Evolutionary conservation across 2,329 filamentous ascomycete species (phyloP).

Genomic region (Aspergillus versicolor): DNA sequence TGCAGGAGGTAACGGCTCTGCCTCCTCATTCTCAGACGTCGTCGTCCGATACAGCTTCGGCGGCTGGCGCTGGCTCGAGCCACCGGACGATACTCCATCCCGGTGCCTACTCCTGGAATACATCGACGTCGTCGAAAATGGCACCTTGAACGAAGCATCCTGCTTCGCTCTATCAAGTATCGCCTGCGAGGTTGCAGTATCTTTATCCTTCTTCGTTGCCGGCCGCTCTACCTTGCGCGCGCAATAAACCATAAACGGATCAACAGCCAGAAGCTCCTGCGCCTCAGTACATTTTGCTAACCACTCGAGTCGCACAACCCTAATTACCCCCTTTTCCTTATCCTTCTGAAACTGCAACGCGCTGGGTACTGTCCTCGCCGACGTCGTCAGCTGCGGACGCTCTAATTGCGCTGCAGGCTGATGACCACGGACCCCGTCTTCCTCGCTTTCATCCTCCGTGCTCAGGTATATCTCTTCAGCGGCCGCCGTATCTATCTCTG

Average conservation of each 20-base stretch:
- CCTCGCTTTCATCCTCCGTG: constrained; percentile 32
- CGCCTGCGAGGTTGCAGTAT: constrained; percentile 16
- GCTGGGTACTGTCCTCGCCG: neutral
- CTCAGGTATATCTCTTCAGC: constrained; percentile 28
- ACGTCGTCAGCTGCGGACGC: neutral
- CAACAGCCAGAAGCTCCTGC: constrained; percentile 45
- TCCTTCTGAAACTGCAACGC: neutral
- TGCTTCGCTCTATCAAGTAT: constrained; percentile 58
- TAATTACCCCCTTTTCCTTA: constrained; percentile 36
- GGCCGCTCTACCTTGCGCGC: constrained; percentile 46
- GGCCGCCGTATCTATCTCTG: neutral
- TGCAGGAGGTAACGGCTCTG: constrained; percentile 58
- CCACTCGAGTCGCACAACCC: constrained; percentile 57
- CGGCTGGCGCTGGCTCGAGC: constrained; percentile 29
- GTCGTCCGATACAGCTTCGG: constrained; percentile 63
- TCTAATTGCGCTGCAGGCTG: constrained; percentile 11
- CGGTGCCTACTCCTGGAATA: constrained; percentile 16
- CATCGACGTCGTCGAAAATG: constrained; percentile 5
- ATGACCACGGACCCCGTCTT: constrained; percentile 19
- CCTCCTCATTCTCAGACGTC: constrained; percentile 74
- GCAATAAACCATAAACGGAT: constrained; percentile 53
- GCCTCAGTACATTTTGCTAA: constrained; percentile 48
- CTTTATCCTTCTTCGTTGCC: constrained; percentile 6
- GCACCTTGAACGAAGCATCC: constrained; percentile 34
- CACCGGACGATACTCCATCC: constrained; percentile 9